Base-by-base conservation (phyloP, 352 stramenopile species). In the Pythium myriotylum region DNA sequence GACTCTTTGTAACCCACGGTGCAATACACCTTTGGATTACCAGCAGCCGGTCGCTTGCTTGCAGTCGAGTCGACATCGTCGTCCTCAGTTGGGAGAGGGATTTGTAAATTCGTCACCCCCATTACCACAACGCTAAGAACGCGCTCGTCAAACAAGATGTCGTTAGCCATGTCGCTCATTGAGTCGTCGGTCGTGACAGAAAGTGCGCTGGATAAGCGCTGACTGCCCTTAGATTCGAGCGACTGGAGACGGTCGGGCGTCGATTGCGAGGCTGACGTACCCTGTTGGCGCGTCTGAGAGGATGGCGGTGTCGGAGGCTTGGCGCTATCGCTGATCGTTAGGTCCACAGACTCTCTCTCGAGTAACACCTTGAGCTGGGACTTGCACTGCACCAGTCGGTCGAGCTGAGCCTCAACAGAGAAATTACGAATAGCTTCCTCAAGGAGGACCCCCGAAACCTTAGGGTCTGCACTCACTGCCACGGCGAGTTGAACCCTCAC, bases 1-100 rank as follows among this genome's bases (percentile, higher is more conserved):
- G 86, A 89, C 33, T 91, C 70, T 52, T 84, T 72, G 54, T 87
- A 93, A 29, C 77, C 89, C 24, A 95, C 81, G 2, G 86, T 92
- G 59, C 84, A 95, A 57, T 95, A 95, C 7, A 92, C 70, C 49
- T 91, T 93, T 4, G 71, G 84, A 19, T 88, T 78, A 6, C 17
- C 17, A 22, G n/a, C 33, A 17, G 16, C n/a, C 17, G 40, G 7
- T 24, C 29, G 29, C 10, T 35, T 35, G 10, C 29, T 43, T 14
- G 37, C 37, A 6, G 17, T 43, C 37, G 37, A 43, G 14, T 23
- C 32, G 6, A 22, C 4, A 13, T 27, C 39, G 43, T 60, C 50
- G n/a, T 50, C 47, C 39, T 46, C 42, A 24, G 17, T 7, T 35
- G 41, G 19, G 7, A 22, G 13, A 27, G 76, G 10, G 37, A 90